A percentile compares a stretch with the other conserved stretches of the same genome.
Evolutionary conservation across 1,139 yeast species (phyloP).

Genomic region (Taphrina confusa): DNA sequence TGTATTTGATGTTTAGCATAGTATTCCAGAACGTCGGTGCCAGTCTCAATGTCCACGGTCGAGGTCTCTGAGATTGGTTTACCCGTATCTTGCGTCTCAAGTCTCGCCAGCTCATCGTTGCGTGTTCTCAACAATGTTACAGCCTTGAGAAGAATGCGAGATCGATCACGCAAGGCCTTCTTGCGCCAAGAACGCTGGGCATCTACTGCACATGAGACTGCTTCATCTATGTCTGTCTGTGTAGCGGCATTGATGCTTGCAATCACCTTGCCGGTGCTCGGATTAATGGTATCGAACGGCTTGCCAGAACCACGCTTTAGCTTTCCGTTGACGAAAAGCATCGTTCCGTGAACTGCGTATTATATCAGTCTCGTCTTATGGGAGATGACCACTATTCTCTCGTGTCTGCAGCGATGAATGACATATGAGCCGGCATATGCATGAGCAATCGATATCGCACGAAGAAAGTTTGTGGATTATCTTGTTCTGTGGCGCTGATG

Average conservation of each 20-base stretch:
- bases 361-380: too few relatives aligned
- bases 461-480: not conserved
- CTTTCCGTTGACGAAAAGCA: conserved; percentile 11
- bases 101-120: conserved; percentile 17
- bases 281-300: conserved; percentile 2
- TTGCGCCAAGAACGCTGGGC: conserved; percentile 5
- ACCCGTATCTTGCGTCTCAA: conserved; percentile 23
- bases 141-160: not conserved
- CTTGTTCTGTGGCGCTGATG: not conserved
- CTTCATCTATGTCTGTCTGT: conserved; percentile 8
- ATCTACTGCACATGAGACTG: not conserved
- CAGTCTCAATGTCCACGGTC: conserved; percentile 15
- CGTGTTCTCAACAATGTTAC: conserved; percentile 8
- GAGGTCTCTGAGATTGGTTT: conserved; percentile 13
- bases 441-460: too few relatives aligned
- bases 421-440: too few relatives aligned
- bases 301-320: not conserved
- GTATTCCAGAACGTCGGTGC: conserved; percentile 22
- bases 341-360: too few relatives aligned
- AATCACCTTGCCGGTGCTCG: not conserved
- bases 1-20: conserved; percentile 18
- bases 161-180: conserved; percentile 1
- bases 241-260: conserved; percentile 7
- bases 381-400: too few relatives aligned
- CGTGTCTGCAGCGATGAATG: too few relatives aligned